Base-by-base conservation (phyloP, 2,329 filamentous ascomycete species). In the Xylaria sp. region DNA sequence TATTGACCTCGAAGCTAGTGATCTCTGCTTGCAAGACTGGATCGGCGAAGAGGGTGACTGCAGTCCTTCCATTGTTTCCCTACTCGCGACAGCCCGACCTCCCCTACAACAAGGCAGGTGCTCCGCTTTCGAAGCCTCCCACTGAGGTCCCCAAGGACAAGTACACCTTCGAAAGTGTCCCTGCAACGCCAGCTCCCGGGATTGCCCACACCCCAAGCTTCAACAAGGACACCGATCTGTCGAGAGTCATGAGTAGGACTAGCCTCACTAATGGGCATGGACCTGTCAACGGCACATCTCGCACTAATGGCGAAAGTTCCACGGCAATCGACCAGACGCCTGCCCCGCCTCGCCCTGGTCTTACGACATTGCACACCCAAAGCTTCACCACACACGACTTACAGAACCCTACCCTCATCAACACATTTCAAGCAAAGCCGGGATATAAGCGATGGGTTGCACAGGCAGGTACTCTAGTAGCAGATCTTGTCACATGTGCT, bases 371-470 rank as follows among this genome's bases (percentile, higher is more conserved):
- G 5, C 80, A 83, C 31, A 73, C 73, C 40, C 84, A 83, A 67
- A 85, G 82, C 71, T 88, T 86, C 77, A 88, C 87, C 6, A 89
- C 87, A 42, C 89, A 92, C 76, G 90, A 92, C 75, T 87, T 89
- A 73, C 86, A 88, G 75, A 89, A 89, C 77, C 83, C 85, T 58
- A 81, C 83, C 17, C 84, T 87, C 63, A 80, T 87, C 70, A 85
- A 84, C 66, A 86, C 85, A 75, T 85, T 91, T 79, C 88, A 93
- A 79, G 90, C 93, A 23, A 94, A 95, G 79, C 93, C 94, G 7
- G 96, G 96, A 59, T 99, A 99, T 81, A 96, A 96, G 84, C 93
- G 97, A 83, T 99, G 96, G 96, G 95, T 99, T 71, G 96, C 96
- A 26, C 96, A 98, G 83, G 94, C 96, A 49, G 96, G 96, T 68